Conservation (phyloP, 257 asterid genomes). For the Coffea eugenioides region DNA sequence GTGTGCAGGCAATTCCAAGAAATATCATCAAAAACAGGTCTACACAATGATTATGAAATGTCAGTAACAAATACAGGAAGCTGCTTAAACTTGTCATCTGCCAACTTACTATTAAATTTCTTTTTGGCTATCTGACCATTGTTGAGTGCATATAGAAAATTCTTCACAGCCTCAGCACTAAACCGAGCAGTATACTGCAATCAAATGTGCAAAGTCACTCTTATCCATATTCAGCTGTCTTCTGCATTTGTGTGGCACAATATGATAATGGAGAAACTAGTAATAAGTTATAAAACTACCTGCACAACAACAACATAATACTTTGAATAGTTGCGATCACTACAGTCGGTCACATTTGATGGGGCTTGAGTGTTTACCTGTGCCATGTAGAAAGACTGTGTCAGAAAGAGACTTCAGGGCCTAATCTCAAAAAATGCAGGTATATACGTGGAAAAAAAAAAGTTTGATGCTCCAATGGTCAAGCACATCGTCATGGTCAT, state of each 20-base stretch:
- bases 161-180: slow-evolving; percentile 86
- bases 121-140: slow-evolving; percentile 78
- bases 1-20: neutral
- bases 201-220: slow-evolving; percentile 6
- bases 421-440: neutral
- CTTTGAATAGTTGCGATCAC: slow-evolving; percentile 73
- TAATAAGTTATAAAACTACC: slow-evolving; percentile 38
- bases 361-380: slow-evolving; percentile 97
- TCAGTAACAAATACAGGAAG: neutral
- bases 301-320: slow-evolving; percentile 82
- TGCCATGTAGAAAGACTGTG: slow-evolving; percentile 17
- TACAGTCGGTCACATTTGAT: slow-evolving; percentile 68
- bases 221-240: neutral
- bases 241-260: neutral
- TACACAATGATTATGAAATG: neutral
- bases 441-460: too few species aligned
- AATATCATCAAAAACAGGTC: neutral
- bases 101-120: slow-evolving; percentile 78
- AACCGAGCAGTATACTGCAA: slow-evolving; percentile 88
- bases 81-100: neutral
- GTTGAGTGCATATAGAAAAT: slow-evolving; percentile 66
- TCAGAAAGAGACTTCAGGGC: neutral
- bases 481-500: neutral
- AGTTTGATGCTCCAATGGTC: neutral
- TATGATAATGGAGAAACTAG: neutral